phyloP scores from a whole-genome alignment of 1,284 basidiomycete species.

The Meira nashicola region DNA sequence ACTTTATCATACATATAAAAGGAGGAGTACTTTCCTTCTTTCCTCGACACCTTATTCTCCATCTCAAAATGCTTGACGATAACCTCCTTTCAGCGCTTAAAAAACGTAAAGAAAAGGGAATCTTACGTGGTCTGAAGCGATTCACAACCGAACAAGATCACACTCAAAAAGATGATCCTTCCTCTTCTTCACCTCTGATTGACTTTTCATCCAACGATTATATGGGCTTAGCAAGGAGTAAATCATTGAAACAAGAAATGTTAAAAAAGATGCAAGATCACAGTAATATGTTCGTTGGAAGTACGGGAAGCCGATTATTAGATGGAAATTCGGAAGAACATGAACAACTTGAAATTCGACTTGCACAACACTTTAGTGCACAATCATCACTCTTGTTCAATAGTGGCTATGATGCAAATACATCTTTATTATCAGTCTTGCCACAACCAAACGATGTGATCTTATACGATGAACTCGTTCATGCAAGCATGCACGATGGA shows the following conservation, averaged over 20 bases:
- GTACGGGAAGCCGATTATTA: conserved; percentile 83
- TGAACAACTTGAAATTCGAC: conserved; percentile 28
- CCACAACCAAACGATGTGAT: conserved; percentile 75
- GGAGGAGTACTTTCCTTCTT: too few relatives aligned
- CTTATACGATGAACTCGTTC: conserved; percentile 81
- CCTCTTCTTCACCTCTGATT: conserved; percentile 30
- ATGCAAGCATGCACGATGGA: conserved; percentile 88
- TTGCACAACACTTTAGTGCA: conserved; percentile 33
- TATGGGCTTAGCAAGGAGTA: conserved; percentile 71
- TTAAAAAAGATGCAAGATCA: conserved; percentile 5
- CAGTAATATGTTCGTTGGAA: conserved; percentile 60
- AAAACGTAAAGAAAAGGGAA: conserved; percentile 31
- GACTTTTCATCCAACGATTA: conserved; percentile 94
- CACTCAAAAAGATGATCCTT: neutral
- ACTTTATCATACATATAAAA: too few relatives aligned
- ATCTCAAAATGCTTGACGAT: conserved; percentile 6
- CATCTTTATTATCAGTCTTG: conserved; percentile 75
- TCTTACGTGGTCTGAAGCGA: conserved; percentile 33
- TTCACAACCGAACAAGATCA: conserved; percentile 6
- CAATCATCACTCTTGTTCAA: conserved; percentile 71
- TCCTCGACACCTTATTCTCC: too few relatives aligned
- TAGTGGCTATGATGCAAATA: conserved; percentile 91
- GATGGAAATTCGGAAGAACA: conserved; percentile 60
- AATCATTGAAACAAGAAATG: conserved; percentile 54
- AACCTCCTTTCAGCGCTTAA: conserved; percentile 24